Evolutionary conservation across 176 grass and related monocot genomes (phyloP).

Genomic region (Musa itinerans): DNA sequence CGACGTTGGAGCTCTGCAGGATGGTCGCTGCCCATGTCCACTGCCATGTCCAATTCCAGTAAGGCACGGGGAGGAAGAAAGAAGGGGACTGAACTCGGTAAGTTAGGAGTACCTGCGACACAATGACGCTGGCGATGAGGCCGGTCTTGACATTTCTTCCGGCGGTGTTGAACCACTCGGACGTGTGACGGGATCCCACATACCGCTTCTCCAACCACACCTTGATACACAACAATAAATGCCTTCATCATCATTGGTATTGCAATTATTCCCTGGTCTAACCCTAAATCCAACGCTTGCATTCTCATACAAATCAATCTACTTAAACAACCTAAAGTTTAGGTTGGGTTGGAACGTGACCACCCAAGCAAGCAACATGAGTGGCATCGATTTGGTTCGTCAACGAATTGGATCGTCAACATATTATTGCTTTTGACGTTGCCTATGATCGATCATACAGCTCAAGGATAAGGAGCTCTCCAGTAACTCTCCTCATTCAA

Average conservation of each 20-base stretch:
- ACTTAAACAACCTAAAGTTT: too few species aligned
- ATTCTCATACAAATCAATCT: too few species aligned
- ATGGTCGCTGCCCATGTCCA: conserved; percentile 82
- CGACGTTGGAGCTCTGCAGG: conserved; percentile 75
- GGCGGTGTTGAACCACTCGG: conserved; percentile 78
- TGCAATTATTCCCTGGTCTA: neutral
- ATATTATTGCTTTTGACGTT: too few species aligned
- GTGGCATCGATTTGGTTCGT: too few species aligned
- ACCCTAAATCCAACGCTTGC: neutral
- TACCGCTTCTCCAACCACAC: conserved; percentile 74
- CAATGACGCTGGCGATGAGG: conserved; percentile 73
- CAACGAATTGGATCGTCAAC: too few species aligned
- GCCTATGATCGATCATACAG: too few species aligned
- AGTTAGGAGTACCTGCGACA: conserved; percentile 40
- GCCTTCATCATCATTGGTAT: neutral
- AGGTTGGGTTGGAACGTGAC: too few species aligned
- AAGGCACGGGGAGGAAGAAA: neutral
- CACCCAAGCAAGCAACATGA: too few species aligned
- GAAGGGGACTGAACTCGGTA: neutral
- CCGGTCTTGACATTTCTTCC: conserved; percentile 70
- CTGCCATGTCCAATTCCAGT: neutral
- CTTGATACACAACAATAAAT: conserved; percentile 6
- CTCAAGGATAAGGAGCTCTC: too few species aligned
- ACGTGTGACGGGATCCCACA: conserved; percentile 49
- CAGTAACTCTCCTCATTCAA: too few species aligned